Base-by-base conservation (phyloP, 495 filamentous ascomycete species). In the Penicillium herquei region DNA sequence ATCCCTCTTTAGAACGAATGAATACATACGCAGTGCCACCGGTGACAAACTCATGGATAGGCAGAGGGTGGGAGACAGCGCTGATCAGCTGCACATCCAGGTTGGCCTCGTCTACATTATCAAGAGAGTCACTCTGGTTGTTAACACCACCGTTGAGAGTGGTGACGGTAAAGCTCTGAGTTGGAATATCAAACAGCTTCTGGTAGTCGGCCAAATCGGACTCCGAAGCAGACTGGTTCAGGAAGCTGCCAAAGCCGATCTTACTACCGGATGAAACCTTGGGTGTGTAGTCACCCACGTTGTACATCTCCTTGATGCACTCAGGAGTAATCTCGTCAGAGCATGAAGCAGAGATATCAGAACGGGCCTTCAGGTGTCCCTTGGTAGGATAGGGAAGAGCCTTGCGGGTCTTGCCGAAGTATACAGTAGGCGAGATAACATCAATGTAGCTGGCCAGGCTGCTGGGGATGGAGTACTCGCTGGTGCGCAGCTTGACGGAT, bases 81-180 rank as follows among this genome's bases (percentile, higher is more conserved):
- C 84, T 57, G 42, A 82, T 78, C 49, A 85, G 82, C 64, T 92
- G 82, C 26, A 87, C 66, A 58, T 92, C 88, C 51, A 91, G 70
- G 63, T 91, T 86, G 34, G 87, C 86, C 66, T 92, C 87, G 8
- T 71, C 73, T 35, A 66, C 56, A 49, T 74, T 50, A 21, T 30
- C 51, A n/a, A 51, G 14, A 55, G 75, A 68, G 45, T 81, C 66
- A 55, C 73, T 59, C 54, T 79, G 81, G 57, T 75, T 58, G 56
- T 84, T 69, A 48, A 71, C 45, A 3, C 78, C 81, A 9, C 82
- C 83, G 49, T 83, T 81, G 51, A 89, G 79, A 6, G 78, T 58
- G 39, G 75, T 64, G 34, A 80, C 77, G n/a, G 74, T 79, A 70
- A 86, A 88, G 60, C 81, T 85, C 47, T 80, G 65, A 26, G 58